Evolutionary conservation across 257 asterid genomes (phyloP).

Genomic region (Capsicum chinense): DNA sequence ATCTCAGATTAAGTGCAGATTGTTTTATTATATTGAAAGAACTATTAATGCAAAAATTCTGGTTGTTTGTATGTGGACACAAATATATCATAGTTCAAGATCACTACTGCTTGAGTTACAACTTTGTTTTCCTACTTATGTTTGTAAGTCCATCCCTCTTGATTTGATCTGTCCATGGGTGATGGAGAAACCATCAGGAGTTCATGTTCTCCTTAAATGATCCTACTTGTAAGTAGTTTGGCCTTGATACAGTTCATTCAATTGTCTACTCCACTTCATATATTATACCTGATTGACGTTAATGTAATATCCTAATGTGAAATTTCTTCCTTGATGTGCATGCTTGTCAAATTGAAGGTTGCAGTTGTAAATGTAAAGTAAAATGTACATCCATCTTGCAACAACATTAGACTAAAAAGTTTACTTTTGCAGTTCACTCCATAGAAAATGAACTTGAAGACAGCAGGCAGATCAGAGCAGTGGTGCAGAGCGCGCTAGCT

Average conservation of each 20-base stretch:
- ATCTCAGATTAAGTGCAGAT: background rate
- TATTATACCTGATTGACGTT: background rate
- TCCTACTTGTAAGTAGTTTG: background rate
- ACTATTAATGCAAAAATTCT: background rate
- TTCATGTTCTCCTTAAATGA: background rate
- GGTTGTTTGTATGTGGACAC: background rate
- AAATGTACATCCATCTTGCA: slow-evolving; percentile 15
- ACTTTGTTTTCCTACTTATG: background rate
- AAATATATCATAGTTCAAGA: slow-evolving; percentile 2
- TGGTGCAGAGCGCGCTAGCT: slow-evolving; percentile 65
- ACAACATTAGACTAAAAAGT: slow-evolving; percentile 24
- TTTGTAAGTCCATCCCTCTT: background rate
- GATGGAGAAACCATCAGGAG: background rate
- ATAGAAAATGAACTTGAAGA: slow-evolving; percentile 81
- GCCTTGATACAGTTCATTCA: background rate
- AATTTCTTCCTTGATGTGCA: slow-evolving; percentile 12
- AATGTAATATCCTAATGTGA: background rate
- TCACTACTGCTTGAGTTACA: background rate
- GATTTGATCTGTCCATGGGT: background rate
- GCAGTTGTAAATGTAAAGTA: background rate
- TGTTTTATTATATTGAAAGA: background rate
- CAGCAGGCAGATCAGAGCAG: slow-evolving; percentile 60
- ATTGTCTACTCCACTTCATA: background rate
- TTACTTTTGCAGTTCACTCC: slow-evolving; percentile 62
- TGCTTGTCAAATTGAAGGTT: background rate